phyloP scores from a whole-genome alignment of 345 rosid species.

The Euphorbia lathyris region DNA sequence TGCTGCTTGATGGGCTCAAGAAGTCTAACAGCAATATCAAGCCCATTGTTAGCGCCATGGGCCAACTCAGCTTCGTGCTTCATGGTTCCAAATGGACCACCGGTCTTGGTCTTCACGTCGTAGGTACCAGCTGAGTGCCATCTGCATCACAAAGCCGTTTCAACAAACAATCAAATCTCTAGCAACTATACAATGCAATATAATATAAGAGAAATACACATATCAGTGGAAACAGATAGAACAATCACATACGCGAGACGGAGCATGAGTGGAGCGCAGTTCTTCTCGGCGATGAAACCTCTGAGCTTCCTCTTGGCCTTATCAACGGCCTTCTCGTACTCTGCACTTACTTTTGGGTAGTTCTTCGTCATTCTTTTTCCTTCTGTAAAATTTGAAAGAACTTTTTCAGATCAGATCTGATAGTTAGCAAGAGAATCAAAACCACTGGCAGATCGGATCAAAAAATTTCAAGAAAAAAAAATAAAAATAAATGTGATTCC shows the following conservation, averaged over 20 bases:
- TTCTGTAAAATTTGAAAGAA: not conserved
- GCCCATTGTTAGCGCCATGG: conserved; percentile 84
- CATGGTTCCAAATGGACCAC: conserved; percentile 97
- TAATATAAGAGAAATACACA: too few relatives aligned
- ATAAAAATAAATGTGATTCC: not conserved
- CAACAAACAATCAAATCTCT: not conserved
- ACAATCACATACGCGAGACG: conserved; percentile 66
- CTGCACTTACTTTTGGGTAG: conserved; percentile 80
- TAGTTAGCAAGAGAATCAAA: not conserved
- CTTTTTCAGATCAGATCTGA: not conserved
- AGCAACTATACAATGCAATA: not conserved
- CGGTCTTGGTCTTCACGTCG: conserved; percentile 73
- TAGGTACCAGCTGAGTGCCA: conserved; percentile 99
- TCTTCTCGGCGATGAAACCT: conserved; percentile 82
- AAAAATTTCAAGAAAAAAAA: not conserved
- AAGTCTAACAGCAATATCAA: conserved; percentile 79
- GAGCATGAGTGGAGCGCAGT: conserved; percentile 93
- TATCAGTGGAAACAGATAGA: not conserved
- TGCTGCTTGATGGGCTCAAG: conserved; percentile 81
- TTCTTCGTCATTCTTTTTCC: conserved; percentile 59
- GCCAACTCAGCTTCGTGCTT: conserved; percentile 58
- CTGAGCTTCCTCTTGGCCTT: conserved; percentile 85
- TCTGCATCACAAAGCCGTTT: conserved; percentile 30
- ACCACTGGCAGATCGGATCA: not conserved
- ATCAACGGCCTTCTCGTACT: conserved; percentile 70